phyloP scores from a whole-genome alignment of 257 asterid species.

The Jaltomata sinuosa region DNA sequence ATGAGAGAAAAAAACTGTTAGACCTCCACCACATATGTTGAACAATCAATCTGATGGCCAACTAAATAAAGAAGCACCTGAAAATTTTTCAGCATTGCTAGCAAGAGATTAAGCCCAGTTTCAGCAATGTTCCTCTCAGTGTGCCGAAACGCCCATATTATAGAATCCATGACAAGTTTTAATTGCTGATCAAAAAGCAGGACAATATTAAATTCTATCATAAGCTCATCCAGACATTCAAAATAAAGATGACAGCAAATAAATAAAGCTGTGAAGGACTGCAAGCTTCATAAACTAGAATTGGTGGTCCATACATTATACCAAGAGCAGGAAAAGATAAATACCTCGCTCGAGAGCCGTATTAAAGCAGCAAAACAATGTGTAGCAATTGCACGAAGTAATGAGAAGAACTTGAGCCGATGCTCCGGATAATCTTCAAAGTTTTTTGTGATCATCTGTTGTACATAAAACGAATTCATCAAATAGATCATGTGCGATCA shows the following conservation, averaged over 20 bases:
- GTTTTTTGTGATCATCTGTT: slow-evolving; percentile 94
- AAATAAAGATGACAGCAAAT: neutral
- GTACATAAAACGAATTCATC: neutral
- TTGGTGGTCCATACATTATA: neutral
- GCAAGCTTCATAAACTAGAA: neutral
- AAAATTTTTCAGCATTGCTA: slow-evolving; percentile 91
- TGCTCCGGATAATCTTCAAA: slow-evolving; percentile 99
- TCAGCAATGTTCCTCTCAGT: slow-evolving; percentile 98
- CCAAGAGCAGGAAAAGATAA: neutral
- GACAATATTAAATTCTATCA: slow-evolving; percentile 4
- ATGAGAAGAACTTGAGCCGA: slow-evolving; percentile 89
- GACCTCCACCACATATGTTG: neutral
- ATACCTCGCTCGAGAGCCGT: slow-evolving; percentile 83
- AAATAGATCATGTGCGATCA: neutral
- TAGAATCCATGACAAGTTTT: slow-evolving; percentile 95
- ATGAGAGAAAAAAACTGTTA: slow-evolving; percentile 13
- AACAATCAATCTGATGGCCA: neutral
- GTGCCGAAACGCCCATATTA: slow-evolving; percentile 99
- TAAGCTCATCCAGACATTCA: neutral
- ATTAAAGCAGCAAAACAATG: slow-evolving; percentile 92
- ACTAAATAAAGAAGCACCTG: slow-evolving; percentile 44
- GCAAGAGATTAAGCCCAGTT: slow-evolving; percentile 84
- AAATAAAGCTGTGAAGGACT: neutral
- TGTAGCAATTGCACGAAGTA: slow-evolving; percentile 90
- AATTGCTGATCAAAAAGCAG: slow-evolving; percentile 55